These are phyloP conservation scores for Pichia sp. DNA, from an alignment of 1,139 yeast genomes.

Conservation along the genomic window DNA sequence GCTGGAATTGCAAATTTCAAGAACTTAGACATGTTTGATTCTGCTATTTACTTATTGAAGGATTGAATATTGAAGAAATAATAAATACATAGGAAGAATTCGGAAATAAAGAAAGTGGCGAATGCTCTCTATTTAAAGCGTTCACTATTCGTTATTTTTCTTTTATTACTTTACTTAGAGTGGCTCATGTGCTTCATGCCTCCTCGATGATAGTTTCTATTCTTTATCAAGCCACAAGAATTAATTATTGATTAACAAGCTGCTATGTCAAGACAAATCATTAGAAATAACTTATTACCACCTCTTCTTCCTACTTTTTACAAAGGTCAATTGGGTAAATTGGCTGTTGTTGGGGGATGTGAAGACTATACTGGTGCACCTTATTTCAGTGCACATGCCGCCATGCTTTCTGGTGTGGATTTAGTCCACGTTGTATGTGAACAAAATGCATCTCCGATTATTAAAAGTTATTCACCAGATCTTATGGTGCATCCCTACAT, in stretches of 20 bases:
- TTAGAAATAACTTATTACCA: slow-evolving; percentile 45
- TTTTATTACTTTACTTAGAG: too few relatives aligned
- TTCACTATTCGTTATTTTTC: too few relatives aligned
- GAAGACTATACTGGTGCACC: slow-evolving; percentile 98
- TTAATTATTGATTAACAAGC: too few relatives aligned
- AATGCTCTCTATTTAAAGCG: too few relatives aligned
- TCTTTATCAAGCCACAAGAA: too few relatives aligned
- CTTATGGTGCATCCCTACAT: slow-evolving; percentile 94
- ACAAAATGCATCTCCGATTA: slow-evolving; percentile 65
- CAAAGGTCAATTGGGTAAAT: slow-evolving; percentile 86
- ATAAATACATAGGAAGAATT: neutral
- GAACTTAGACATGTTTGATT: slow-evolving; percentile 19
- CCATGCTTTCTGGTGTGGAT: slow-evolving; percentile 83
- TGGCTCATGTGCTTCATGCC: too few relatives aligned
- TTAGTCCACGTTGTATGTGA: slow-evolving; percentile 86
- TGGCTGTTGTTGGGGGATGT: slow-evolving; percentile 88
- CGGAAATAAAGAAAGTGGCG: neutral
- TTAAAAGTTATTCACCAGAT: slow-evolving; percentile 86
- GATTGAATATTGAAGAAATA: neutral
- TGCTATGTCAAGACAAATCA: slow-evolving; percentile 2
- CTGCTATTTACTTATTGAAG: neutral
- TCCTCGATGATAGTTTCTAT: too few relatives aligned
- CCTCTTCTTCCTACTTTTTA: slow-evolving; percentile 68
- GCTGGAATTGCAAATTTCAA: slow-evolving; percentile 36
- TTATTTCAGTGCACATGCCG: slow-evolving; percentile 77